Conservation (phyloP, 345 rosid genomes). For the Adansonia digitata region DNA sequence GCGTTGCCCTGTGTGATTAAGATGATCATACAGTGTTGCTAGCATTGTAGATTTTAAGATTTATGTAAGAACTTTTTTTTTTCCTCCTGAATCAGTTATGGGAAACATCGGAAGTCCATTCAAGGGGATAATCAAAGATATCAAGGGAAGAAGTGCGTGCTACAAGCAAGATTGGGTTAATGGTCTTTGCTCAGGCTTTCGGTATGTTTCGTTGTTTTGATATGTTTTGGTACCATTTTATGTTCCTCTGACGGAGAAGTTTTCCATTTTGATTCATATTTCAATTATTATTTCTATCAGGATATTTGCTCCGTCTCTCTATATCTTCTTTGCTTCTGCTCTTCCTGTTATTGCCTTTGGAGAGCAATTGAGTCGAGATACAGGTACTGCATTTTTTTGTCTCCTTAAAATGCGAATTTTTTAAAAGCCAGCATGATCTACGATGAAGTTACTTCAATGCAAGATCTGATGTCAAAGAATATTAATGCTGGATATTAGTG, state of each 20-base stretch:
- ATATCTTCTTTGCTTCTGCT: constrained; percentile 81
- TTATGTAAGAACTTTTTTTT: background rate
- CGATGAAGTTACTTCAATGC: background rate
- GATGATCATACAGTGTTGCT: background rate
- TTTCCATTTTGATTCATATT: constrained; percentile 2
- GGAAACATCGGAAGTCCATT: constrained; percentile 49
- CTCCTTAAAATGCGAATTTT: background rate
- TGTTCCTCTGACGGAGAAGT: background rate
- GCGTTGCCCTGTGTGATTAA: background rate
- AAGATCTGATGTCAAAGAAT: background rate
- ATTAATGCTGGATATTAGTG: background rate
- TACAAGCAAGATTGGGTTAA: constrained; percentile 66
- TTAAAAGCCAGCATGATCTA: background rate
- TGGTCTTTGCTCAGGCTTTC: constrained; percentile 41
- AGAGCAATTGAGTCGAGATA: constrained; percentile 74
- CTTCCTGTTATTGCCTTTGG: constrained; percentile 91
- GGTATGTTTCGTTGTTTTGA: constrained; percentile 27
- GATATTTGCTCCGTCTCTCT: constrained; percentile 67
- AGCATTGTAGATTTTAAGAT: background rate
- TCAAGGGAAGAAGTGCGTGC: constrained; percentile 52
- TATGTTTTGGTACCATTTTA: background rate
- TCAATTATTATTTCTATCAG: constrained; percentile 24
- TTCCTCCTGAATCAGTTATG: constrained; percentile 32
- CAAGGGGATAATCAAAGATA: constrained; percentile 59
- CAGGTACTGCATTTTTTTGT: constrained; percentile 39